Percentiles rank a stretch among this genome's conserved stretches.
Evolutionary conservation across 208 protist species (phyloP).

Genomic region (Trypanosoma vivax): DNA sequence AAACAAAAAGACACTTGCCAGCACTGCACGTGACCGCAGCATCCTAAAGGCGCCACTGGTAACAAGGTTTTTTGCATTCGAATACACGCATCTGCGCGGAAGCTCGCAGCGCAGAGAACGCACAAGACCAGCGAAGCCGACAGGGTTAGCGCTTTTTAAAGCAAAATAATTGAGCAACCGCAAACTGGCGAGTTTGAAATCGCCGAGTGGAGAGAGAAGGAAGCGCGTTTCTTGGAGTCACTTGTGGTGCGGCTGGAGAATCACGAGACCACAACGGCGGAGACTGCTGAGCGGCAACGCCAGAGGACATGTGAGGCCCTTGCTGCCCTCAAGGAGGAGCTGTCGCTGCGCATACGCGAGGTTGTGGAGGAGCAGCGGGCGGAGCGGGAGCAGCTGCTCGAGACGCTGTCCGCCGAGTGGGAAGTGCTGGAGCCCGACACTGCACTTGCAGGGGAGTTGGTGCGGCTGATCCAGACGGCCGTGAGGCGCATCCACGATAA

Average conservation of each 20-base stretch:
- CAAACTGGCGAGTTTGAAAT: conserved; percentile 5
- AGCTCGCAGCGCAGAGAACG: too few species aligned
- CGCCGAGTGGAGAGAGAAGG: conserved; percentile 18
- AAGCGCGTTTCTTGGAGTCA: conserved; percentile 33
- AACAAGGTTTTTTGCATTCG: too few species aligned
- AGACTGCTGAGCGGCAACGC: conserved; percentile 40
- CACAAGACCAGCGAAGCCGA: background rate
- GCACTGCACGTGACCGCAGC: too few species aligned
- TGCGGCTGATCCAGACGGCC: conserved; percentile 51
- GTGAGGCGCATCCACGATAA: conserved; percentile 39
- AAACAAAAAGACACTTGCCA: too few species aligned
- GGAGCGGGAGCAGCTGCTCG: conserved; percentile 10
- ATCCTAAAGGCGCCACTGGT: too few species aligned
- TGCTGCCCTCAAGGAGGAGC: conserved; percentile 33
- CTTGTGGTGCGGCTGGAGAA: conserved; percentile 42
- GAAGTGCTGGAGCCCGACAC: conserved; percentile 17
- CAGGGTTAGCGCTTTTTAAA: background rate
- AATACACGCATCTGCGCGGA: too few species aligned
- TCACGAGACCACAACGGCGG: conserved; percentile 40
- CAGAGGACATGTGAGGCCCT: conserved; percentile 40
- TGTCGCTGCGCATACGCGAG: conserved; percentile 29
- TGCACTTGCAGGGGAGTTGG: conserved; percentile 33
- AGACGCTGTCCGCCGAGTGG: background rate
- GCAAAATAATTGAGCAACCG: conserved; percentile 6
- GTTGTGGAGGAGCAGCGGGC: conserved; percentile 23